phyloP scores from a whole-genome alignment of 305 asterid species.

The Solanum chacoense region DNA sequence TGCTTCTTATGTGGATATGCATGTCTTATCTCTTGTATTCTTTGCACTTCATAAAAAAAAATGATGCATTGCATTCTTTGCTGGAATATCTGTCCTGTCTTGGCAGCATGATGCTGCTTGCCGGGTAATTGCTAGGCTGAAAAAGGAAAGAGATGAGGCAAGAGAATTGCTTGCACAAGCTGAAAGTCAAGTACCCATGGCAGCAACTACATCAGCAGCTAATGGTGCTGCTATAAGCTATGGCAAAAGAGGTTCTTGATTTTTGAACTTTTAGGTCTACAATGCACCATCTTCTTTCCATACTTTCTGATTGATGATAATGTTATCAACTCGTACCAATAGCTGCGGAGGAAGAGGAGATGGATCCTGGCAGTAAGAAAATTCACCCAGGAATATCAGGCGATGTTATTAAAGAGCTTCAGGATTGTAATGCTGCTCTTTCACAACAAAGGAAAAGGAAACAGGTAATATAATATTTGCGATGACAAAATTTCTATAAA shows the following conservation, averaged over 20 bases:
- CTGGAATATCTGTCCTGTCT: neutral
- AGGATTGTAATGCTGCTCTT: slow-evolving; percentile 67
- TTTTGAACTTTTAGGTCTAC: neutral
- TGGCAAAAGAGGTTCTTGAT: slow-evolving; percentile 81
- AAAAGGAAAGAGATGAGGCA: slow-evolving; percentile 92
- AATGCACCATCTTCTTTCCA: neutral
- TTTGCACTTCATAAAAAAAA: neutral
- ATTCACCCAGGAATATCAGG: slow-evolving; percentile 65
- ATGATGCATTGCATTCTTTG: neutral
- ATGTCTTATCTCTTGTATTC: neutral
- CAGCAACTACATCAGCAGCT: slow-evolving; percentile 18
- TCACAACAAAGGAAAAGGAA: slow-evolving; percentile 86
- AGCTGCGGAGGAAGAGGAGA: slow-evolving; percentile 69
- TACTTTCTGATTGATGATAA: neutral
- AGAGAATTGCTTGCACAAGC: slow-evolving; percentile 69
- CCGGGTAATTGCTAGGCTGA: slow-evolving; percentile 93
- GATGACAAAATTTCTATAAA: neutral
- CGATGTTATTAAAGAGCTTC: slow-evolving; percentile 63
- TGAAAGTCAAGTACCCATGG: slow-evolving; percentile 70
- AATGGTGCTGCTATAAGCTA: slow-evolving; percentile 47
- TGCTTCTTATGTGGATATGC: neutral
- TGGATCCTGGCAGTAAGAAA: slow-evolving; percentile 63
- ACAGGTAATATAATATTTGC: slow-evolving; percentile 54
- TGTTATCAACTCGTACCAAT: slow-evolving; percentile 16
- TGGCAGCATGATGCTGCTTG: slow-evolving; percentile 97